Evolutionary conservation across 75 land plant species (phyloP).

Genomic region (Pinus albicaulis): DNA sequence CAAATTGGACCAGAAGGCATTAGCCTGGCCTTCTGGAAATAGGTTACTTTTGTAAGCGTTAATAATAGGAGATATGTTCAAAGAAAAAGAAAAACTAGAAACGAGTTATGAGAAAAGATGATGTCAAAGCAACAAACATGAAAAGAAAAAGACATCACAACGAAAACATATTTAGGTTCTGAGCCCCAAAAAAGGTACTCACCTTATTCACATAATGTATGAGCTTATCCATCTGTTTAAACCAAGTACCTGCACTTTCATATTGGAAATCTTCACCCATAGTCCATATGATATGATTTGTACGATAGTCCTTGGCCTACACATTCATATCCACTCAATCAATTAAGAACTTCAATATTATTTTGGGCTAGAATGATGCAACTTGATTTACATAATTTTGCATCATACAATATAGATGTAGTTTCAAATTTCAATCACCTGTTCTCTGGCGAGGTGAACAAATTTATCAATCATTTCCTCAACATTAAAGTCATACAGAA

Average conservation of each 20-base stretch:
- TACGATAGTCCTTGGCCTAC: constrained; percentile 71
- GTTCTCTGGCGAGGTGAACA: background rate
- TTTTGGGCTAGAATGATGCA: background rate
- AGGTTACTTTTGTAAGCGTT: background rate
- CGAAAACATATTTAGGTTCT: background rate
- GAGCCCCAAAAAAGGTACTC: background rate
- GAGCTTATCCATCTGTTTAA: constrained; percentile 64
- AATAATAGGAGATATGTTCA: background rate
- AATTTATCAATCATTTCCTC: background rate
- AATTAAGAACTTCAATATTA: too few species aligned
- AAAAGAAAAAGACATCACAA: background rate
- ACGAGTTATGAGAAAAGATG: background rate
- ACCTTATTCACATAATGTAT: constrained; percentile 78
- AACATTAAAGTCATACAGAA: constrained; percentile 3
- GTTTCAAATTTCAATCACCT: background rate
- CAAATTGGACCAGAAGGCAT: background rate
- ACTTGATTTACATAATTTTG: background rate
- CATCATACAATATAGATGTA: background rate
- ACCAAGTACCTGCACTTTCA: constrained; percentile 68
- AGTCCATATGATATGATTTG: constrained; percentile 81
- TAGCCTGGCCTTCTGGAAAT: background rate
- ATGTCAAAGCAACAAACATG: background rate
- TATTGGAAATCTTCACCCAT: constrained; percentile 82
- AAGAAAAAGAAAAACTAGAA: background rate
- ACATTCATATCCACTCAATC: background rate